Percentiles rank a stretch among this genome's conserved stretches.
Evolutionary conservation across 768 basidiomycete species (phyloP).

Genomic region (Ramaria rubella): DNA sequence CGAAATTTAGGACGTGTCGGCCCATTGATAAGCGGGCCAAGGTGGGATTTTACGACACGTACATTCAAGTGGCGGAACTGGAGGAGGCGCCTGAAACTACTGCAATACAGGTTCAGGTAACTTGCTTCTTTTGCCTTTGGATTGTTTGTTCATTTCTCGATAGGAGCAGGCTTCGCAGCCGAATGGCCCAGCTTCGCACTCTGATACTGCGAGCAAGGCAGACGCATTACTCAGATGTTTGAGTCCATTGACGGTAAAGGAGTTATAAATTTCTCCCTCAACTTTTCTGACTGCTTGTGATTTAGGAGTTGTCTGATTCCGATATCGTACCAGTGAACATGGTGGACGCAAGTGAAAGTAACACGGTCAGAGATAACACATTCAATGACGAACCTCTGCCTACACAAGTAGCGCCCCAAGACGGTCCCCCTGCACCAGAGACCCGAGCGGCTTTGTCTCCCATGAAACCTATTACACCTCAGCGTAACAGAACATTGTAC

Average conservation of each 20-base stretch:
- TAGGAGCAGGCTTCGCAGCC: not conserved
- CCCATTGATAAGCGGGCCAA: conserved; percentile 4
- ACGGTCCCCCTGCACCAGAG: too few relatives aligned
- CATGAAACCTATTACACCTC: too few relatives aligned
- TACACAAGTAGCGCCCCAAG: too few relatives aligned
- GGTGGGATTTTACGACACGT: conserved; percentile 4
- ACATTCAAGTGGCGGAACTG: not conserved
- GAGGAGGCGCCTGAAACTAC: too few relatives aligned
- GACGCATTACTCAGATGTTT: not conserved
- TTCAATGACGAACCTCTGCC: not conserved
- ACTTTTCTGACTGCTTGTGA: too few relatives aligned
- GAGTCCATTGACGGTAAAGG: not conserved
- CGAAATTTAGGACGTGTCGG: not conserved
- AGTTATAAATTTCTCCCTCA: not conserved
- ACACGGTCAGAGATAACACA: too few relatives aligned
- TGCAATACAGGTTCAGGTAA: too few relatives aligned
- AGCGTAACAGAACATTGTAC: not conserved
- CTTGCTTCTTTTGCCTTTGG: too few relatives aligned
- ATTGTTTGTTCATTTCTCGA: too few relatives aligned
- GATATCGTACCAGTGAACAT: not conserved
- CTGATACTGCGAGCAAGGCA: not conserved
- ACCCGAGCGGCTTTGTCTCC: too few relatives aligned
- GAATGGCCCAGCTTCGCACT: too few relatives aligned
- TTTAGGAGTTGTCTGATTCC: not conserved
- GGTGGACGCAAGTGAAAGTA: not conserved